These are phyloP conservation scores for Phascolomyces articulosus DNA, from an alignment of 371 early-diverging fungal genomes.

Conservation along the genomic window DNA sequence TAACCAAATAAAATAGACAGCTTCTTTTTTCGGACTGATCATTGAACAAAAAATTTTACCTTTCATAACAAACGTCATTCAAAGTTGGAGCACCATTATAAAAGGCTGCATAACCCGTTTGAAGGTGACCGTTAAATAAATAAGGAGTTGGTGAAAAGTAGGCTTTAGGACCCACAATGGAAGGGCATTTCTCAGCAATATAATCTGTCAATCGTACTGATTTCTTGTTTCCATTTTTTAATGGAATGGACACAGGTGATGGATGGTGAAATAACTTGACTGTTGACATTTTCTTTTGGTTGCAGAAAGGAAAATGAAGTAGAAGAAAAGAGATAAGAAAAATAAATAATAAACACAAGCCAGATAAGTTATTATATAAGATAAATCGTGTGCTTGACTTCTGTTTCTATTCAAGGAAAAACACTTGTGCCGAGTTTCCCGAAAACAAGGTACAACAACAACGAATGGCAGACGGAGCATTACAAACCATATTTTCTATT, in stretches of 20 bases:
- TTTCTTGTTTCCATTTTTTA: conserved; percentile 17
- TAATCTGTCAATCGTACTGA: conserved; percentile 38
- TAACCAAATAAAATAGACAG: not conserved
- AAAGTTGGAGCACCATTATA: conserved; percentile 36
- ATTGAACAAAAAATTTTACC: conserved; percentile 27
- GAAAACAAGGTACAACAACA: too few species aligned
- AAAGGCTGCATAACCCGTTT: conserved; percentile 66
- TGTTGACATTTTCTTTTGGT: conserved; percentile 5
- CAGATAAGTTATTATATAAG: too few species aligned
- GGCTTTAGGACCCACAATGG: conserved; percentile 43
- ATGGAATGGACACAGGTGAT: conserved; percentile 7
- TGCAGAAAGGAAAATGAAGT: not conserved
- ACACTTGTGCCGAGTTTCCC: too few species aligned
- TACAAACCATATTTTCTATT: too few species aligned
- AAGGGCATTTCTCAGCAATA: conserved; percentile 45
- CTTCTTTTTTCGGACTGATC: not conserved
- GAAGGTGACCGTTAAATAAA: conserved; percentile 64
- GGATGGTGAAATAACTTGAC: conserved; percentile 20
- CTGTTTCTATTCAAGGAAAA: too few species aligned
- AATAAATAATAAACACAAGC: not conserved
- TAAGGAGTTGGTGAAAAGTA: conserved; percentile 54
- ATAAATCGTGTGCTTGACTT: too few species aligned
- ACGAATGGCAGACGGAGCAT: too few species aligned
- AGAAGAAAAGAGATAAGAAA: not conserved
- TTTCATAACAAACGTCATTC: conserved; percentile 52